Evolutionary conservation across 352 stramenopile genomes (phyloP).

Genomic region (Pythium angustatum): DNA sequence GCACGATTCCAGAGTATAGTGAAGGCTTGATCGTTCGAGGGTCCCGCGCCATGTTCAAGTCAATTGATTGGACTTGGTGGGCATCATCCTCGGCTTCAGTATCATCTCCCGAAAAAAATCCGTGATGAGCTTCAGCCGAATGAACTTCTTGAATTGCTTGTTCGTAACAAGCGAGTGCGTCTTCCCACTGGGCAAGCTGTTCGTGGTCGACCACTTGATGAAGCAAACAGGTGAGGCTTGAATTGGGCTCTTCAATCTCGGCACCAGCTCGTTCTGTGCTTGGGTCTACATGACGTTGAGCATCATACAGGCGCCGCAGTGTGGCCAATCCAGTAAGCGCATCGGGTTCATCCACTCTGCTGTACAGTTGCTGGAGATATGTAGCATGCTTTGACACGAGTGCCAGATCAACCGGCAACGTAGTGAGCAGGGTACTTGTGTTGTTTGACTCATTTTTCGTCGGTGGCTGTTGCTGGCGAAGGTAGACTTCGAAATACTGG

Average conservation of each 20-base stretch:
- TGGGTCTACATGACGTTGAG: conserved; percentile 22
- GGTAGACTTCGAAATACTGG: conserved; percentile 50
- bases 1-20: conserved; percentile 81
- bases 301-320: conserved; percentile 32
- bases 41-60: conserved; percentile 27
- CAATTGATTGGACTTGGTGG: conserved; percentile 13
- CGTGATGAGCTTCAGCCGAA: conserved; percentile 22
- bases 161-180: conserved; percentile 48
- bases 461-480: conserved; percentile 34
- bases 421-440: conserved; percentile 22
- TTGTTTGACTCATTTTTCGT: conserved; percentile 18
- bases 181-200: conserved; percentile 46
- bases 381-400: conserved; percentile 36
- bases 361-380: conserved; percentile 46
- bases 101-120: conserved; percentile 25
- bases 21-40: conserved; percentile 64
- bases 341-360: conserved; percentile 42
- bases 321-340: conserved; percentile 40
- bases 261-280: conserved; percentile 9
- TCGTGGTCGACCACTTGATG: conserved; percentile 45
- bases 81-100: conserved; percentile 16
- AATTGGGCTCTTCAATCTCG: conserved; percentile 14
- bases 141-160: conserved; percentile 48
- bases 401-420: conserved; percentile 29
- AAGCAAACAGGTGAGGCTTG: conserved; percentile 35